These are phyloP conservation scores for Ligustrum vulgare DNA, from an alignment of 257 asterid species.

Conservation along the genomic window DNA sequence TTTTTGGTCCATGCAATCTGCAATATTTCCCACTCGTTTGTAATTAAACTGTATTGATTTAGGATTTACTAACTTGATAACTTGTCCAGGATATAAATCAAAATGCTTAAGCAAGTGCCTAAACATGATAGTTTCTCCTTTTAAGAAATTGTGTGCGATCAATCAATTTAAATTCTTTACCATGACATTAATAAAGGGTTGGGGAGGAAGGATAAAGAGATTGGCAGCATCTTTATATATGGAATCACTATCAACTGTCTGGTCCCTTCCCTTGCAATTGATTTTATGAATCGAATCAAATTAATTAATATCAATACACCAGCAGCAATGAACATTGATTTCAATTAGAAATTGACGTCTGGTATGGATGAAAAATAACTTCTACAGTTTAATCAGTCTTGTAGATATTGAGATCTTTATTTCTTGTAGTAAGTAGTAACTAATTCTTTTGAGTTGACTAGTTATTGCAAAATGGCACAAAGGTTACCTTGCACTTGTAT, in stretches of 20 bases:
- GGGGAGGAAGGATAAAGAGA: neutral
- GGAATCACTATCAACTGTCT: neutral
- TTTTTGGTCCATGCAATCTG: neutral
- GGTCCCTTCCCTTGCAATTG: neutral
- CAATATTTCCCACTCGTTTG: neutral
- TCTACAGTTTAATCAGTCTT: neutral
- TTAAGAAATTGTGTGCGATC: neutral
- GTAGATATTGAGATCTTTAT: neutral
- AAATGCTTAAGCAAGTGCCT: neutral
- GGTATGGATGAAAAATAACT: neutral
- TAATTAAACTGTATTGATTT: neutral
- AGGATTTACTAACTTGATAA: neutral
- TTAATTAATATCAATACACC: neutral
- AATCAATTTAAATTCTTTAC: neutral
- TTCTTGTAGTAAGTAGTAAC: neutral
- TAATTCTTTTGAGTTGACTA: neutral
- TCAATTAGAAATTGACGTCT: neutral
- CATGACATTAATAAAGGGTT: neutral
- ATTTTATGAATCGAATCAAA: neutral
- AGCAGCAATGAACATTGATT: neutral
- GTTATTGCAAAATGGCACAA: neutral
- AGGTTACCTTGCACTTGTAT: neutral
- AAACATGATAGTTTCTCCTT: neutral
- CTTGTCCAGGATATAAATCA: neutral
- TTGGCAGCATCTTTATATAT: neutral